A percentile compares a stretch with the other conserved stretches of the same genome.
Evolutionary conservation across 2,329 filamentous ascomycete species (phyloP).

Genomic region (Diaporthe vaccinii): DNA sequence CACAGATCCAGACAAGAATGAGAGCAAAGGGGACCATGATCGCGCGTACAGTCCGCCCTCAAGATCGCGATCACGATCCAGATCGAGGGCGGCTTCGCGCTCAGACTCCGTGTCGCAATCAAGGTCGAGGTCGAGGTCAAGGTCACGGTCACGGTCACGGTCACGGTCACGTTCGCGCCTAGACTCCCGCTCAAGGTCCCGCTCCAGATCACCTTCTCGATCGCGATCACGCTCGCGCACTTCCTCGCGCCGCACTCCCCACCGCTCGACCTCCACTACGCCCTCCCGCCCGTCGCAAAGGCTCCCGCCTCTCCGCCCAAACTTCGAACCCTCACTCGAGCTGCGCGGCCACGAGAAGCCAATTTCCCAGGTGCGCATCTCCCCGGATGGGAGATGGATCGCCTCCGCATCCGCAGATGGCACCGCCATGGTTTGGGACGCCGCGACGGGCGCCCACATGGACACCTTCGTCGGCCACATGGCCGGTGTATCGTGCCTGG

Average conservation of each 20-base stretch:
- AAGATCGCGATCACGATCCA: slow-evolving; percentile 45
- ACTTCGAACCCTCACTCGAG: slow-evolving; percentile 78
- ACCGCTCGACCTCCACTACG: slow-evolving; percentile 41
- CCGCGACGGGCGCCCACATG: slow-evolving; percentile 80
- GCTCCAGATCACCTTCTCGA: slow-evolving; percentile 43
- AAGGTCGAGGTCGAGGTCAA: slow-evolving; percentile 45
- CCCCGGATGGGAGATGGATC: slow-evolving; percentile 89
- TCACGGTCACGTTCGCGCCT: slow-evolving; percentile 47
- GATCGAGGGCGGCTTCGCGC: slow-evolving; percentile 34
- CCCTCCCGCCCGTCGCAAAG: slow-evolving; percentile 54
- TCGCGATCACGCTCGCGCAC: slow-evolving; percentile 47
- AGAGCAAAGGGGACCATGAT: not conserved
- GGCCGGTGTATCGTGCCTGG: slow-evolving; percentile 90
- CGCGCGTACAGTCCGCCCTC: slow-evolving; percentile 45
- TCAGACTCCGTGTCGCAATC: slow-evolving; percentile 44
- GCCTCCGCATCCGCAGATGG: slow-evolving; percentile 91
- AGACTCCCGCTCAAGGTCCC: slow-evolving; percentile 44
- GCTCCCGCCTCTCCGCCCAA: slow-evolving; percentile 68
- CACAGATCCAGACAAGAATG: slow-evolving; percentile 40
- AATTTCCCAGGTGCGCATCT: slow-evolving; percentile 89
- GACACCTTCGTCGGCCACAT: slow-evolving; percentile 94
- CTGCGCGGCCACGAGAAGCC: slow-evolving; percentile 84
- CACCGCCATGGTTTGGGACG: slow-evolving; percentile 93
- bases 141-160: slow-evolving; percentile 44
- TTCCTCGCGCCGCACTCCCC: slow-evolving; percentile 41